Evolutionary conservation across 495 filamentous ascomycete genomes (phyloP), one percentile per base, ranked within the genome.

Genomic region (Paragyromitra xinjiangensis): DNA sequence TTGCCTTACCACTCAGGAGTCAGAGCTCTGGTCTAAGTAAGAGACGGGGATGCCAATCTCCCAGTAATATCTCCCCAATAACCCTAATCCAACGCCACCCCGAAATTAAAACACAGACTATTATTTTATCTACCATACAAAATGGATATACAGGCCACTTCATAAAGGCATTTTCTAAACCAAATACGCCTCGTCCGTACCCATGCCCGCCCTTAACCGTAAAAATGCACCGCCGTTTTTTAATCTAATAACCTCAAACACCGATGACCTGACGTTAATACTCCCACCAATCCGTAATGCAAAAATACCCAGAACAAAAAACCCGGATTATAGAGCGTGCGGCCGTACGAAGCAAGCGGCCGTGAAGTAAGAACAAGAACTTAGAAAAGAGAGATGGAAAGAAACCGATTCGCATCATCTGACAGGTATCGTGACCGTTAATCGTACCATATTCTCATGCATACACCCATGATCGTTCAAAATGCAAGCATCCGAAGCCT

Each of bases 241-340:
- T 55, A 51, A 34, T 44, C 19, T 69, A 64, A 16, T 51, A 45
- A 37, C 40, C 55, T 16, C 5, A 62, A 70, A 26, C 56, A 75
- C 64, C 64, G 55, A 74, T 68, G 53, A 68, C 53, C 64, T 16
- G 14, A 65, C 24, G 22, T 56, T 72, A 14, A 42, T 42, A 73
- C 61, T 66, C 69, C 29, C 26, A 55, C 39, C 24, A 6, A 26
- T 59, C 22, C 40, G 68, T 40, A 64, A 64, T 59, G 24, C 48
- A 62, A 62, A 7, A 50, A 42, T 26, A 34, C 65, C 37, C 26
- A n/a, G 6, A 42, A 34, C 22, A 37, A 63, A 68, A 39, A 61
- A 39, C 51, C 26, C 9, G 22, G 11, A 59, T n/a, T n/a, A 51
- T n/a, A 61, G 58, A 45, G 22, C 3, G n/a, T 50, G 68, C 44